Evolutionary conservation across 1,284 basidiomycete species (phyloP), one percentile per base, ranked within the genome.

Genomic region (Lignosus rhinocerotis): DNA sequence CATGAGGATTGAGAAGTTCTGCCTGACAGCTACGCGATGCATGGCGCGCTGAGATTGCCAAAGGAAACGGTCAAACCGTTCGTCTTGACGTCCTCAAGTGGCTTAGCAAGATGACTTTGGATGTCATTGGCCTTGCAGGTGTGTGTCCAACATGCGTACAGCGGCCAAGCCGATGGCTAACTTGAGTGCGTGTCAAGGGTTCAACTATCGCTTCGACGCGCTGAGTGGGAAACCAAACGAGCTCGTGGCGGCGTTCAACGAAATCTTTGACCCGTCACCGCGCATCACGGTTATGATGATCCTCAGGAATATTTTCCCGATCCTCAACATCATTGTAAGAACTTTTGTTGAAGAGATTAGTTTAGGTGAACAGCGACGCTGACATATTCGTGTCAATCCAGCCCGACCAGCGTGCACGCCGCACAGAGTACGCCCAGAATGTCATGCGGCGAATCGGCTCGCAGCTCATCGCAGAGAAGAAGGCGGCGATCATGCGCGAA

Each of bases 41-140:
- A n/a, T 72, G 68, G 71, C 43, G 51, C 8, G 43, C 45, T 9
- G 48, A 65, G 38, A 36, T 69, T 21, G n/a, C 53, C 8, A 53
- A 52, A 21, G 25, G 39, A n/a, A 54, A 51, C 16, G 56, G 30
- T 39, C 36, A 39, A 11, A 47, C 47, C n/a, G 53, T 49, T 14
- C 69, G 72, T 34, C 69, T 80, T 50, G 75, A 84, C 59, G 74
- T 79, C 1, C 63, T 78, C 39, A 57, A 67, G 6, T 78, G 74
- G 65, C 70, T 83, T 6, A 73, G 71, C 14, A 73, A 75, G 50
- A 71, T 75, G 32, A 82, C 81, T 0, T 69, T 83, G 36, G 81
- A 83, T 59, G 72, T 81, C 32, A 82, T 84, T 53, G 80, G 80
- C 6, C 66, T 77, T 3, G 80, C 80, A 0, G 80, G 79, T 69